Conservation (phyloP, 306 rosid genomes). For the Crotalaria pallida region DNA sequence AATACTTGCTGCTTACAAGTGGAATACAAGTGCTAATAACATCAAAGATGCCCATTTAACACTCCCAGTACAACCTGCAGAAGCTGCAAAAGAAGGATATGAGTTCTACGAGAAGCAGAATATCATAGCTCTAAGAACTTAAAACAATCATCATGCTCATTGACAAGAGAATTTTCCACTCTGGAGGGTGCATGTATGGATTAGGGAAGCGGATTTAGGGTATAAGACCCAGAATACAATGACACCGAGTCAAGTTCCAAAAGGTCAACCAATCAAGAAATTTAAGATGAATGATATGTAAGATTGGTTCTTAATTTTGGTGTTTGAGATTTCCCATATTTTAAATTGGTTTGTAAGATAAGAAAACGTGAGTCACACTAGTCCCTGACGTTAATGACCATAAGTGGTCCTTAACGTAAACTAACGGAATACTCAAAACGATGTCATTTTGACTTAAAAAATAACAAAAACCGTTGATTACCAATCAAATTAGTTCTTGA, state of each 20-base stretch:
- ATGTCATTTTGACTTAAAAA: no score
- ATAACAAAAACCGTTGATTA: no score
- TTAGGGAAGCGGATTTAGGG: no score
- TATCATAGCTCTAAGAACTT: neutral
- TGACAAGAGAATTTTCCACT: neutral
- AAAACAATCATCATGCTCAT: neutral
- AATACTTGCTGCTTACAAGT: constrained; percentile 35
- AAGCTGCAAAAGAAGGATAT: constrained; percentile 45
- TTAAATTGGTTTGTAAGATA: no score
- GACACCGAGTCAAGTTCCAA: neutral
- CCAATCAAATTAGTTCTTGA: no score
- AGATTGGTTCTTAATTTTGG: no score
- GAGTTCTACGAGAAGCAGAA: neutral
- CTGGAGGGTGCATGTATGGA: neutral
- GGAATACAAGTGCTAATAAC: constrained; percentile 38
- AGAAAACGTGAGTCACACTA: no score
- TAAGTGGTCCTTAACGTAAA: no score
- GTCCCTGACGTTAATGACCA: no score
- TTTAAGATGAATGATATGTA: neutral
- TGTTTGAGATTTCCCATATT: no score
- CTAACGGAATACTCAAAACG: no score
- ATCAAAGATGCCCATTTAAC: constrained; percentile 31
- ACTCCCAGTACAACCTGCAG: constrained; percentile 34
- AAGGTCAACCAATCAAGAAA: neutral
- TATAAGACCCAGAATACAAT: neutral